Evolutionary conservation across 768 basidiomycete species (phyloP), one percentile per base, ranked within the genome.

Genomic region (Mycena venus): DNA sequence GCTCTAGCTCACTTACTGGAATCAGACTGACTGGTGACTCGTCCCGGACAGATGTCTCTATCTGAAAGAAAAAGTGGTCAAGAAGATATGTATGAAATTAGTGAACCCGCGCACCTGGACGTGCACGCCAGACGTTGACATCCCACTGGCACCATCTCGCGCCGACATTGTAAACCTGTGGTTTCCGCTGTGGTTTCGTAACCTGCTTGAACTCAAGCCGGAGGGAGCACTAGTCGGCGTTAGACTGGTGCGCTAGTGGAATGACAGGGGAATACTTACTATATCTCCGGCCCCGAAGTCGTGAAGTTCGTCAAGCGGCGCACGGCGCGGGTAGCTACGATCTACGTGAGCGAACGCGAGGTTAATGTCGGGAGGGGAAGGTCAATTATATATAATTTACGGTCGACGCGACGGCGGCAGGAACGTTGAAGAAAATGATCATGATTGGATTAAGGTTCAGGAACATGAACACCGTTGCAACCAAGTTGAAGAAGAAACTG

Each of bases 381-480:
- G 32, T 7, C 29, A 63, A 29, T 60, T 40, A 47, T 44, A 27
- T 47, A n/a, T n/a, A 47, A 31, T 87, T 60, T 77, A 90, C 88
- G 4, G 89, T 90, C 23, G 88, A 88, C 38, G 84, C 84, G 38
- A 90, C 86, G 29, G 90, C 91, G 29, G 91, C 91, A 53, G 92
- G 91, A 19, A 92, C 90, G 73, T 91, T 92, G 83, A 91, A 91
- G 38, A 92, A 86, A 58, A 93, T 83, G 42, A 85, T 88, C 93
- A 94, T 93, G 74, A 93, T 88, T 15, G 89, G 83, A 79, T 93
- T 94, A 47, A 93, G 82, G 77, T 92, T 86, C 47, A 93, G 64
- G 31, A 91, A 78, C 92, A 94, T 93, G 84, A 93, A 93, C 2
- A 91, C 82, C n/a, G 90, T 88, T n/a, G 87, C 86, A 44, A 88